Conservation (phyloP, 805 yeast genomes). For the Saccharomycopsis sp. region DNA sequence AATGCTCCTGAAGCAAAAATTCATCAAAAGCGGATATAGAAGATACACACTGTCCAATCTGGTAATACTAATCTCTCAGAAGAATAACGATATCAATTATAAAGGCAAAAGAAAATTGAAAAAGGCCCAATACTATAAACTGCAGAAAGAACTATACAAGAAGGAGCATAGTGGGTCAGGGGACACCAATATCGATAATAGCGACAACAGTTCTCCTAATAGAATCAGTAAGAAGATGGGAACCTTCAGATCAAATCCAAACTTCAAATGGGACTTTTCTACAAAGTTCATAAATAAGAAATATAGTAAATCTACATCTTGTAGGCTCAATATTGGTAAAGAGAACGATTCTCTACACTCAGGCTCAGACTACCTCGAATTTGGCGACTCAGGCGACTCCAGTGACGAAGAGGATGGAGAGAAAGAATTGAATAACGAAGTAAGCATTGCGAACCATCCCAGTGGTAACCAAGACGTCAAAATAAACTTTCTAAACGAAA, state of each 20-base stretch:
- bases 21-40: conserved; percentile 32
- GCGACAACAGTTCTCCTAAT: too few species aligned
- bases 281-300: not conserved
- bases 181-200: not conserved
- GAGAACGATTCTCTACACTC: not conserved
- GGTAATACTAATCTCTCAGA: not conserved
- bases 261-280: not conserved
- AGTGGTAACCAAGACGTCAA: conserved; percentile 19
- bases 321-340: not conserved
- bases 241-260: not conserved
- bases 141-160: not conserved
- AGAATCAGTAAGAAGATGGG: not conserved
- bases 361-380: not conserved
- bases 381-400: not conserved
- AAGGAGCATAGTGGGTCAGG: not conserved
- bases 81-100: not conserved
- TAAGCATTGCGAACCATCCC: not conserved
- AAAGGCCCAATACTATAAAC: not conserved
- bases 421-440: not conserved
- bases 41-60: not conserved
- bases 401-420: not conserved
- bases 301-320: not conserved
- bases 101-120: not conserved
- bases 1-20: conserved; percentile 46
- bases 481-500: conserved; percentile 35